phyloP scores from a whole-genome alignment of 164 flowering plant species.

The Nymphaea thermarum region DNA sequence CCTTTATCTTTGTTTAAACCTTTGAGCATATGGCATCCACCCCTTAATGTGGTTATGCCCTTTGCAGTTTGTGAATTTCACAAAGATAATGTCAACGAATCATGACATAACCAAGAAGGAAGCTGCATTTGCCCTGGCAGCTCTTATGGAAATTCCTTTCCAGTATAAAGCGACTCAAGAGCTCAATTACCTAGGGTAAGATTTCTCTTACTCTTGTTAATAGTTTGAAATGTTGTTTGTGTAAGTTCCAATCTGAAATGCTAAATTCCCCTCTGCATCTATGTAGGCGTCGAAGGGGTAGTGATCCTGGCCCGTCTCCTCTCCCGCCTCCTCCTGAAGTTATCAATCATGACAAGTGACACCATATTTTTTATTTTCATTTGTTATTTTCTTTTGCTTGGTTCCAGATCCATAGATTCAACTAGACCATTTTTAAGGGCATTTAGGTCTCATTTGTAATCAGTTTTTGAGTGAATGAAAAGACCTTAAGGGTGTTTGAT shows the following conservation, averaged over 20 bases:
- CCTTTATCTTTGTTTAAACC: no score
- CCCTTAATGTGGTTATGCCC: no score
- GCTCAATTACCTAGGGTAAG: slow-evolving; percentile 28
- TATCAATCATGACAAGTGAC: slow-evolving; percentile 33
- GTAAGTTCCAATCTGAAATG: slow-evolving; percentile 2
- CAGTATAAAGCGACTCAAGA: slow-evolving; percentile 62
- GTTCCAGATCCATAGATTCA: no score
- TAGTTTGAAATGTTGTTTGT: background rate
- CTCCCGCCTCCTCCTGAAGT: slow-evolving; percentile 75
- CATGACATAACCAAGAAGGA: slow-evolving; percentile 47
- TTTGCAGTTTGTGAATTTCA: slow-evolving; percentile 83
- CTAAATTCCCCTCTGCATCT: background rate
- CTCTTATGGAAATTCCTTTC: slow-evolving; percentile 86
- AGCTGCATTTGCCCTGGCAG: slow-evolving; percentile 80
- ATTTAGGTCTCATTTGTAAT: no score
- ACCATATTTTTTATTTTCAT: no score
- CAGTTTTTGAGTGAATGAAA: no score
- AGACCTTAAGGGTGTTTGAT: no score
- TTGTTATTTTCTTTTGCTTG: no score
- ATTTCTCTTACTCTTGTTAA: background rate
- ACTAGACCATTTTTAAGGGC: no score
- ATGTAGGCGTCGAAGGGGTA: slow-evolving; percentile 14
- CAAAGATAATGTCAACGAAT: slow-evolving; percentile 70
- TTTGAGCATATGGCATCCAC: no score
- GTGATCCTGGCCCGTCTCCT: slow-evolving; percentile 19